Evolutionary conservation across 768 basidiomycete genomes (phyloP), one percentile per base, ranked within the genome.

Genomic region (Leccinum disarticulatum): DNA sequence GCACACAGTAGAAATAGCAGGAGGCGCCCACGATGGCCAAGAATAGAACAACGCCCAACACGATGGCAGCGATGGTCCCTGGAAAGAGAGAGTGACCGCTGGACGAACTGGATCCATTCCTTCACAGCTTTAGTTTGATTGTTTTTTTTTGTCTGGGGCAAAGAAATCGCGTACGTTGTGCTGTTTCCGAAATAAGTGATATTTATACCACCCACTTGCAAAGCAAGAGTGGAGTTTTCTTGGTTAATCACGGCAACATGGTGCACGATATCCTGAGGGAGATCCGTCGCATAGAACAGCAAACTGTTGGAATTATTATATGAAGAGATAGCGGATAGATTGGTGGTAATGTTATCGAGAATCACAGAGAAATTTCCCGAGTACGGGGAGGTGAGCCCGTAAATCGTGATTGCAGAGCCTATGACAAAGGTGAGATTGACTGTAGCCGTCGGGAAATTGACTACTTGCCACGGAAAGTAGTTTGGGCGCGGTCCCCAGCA

Each of bases 11-110:
- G 58, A 79, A 75, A 62, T 75, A 82, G 61, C 80, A 78, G 2
- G 84, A 66, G 14, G 71, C 70, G 51, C 74, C 73, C 9, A 80
- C 59, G 4, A 85, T 59, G 30, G 87, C 55, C 64, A 84, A 76
- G 28, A 80, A 78, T 9, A 90, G 74, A 19, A 84, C 69, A 22
- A 80, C 78, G 3, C 83, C 87, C 2, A 91, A 76, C 10, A 79
- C 80, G 31, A 88, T 75, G 0, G 87, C 89, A 19, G 87, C 88
- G 56, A 89, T 83, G 2, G 87, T 85, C 47, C 88, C 87, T 60
- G 74, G 74, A 2, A 81, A 60, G 19, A 78, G 73, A 1, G 78
- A 72, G 35, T 53, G 55, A 33, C 58, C 53, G 38, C 57, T 59
- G 4, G 64, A 58, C 6, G 63, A 41, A 54, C 55, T 60, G 46